phyloP scores from a whole-genome alignment of 2,329 filamentous ascomycete species.

The Pseudofabraea citricarpa region DNA sequence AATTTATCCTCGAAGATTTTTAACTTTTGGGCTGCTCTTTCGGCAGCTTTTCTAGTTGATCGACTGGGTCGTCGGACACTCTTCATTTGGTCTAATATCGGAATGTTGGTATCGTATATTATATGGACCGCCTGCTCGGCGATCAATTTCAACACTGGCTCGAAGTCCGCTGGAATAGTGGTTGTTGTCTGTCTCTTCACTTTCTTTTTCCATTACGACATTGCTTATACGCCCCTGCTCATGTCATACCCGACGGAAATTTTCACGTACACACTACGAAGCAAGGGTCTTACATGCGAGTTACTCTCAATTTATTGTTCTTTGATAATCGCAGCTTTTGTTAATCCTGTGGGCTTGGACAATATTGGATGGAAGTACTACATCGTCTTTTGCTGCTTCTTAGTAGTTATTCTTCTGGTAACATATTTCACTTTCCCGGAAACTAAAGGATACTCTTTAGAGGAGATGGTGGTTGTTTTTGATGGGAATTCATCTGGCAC shows the following conservation, averaged over 20 bases:
- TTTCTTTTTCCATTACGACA: slow-evolving; percentile 55
- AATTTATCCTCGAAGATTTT: slow-evolving; percentile 16
- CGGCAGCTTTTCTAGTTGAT: slow-evolving; percentile 35
- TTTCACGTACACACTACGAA: slow-evolving; percentile 50
- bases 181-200: slow-evolving; percentile 56
- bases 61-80: slow-evolving; percentile 37
- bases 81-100: slow-evolving; percentile 39
- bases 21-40: slow-evolving; percentile 35
- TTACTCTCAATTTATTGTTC: slow-evolving; percentile 9
- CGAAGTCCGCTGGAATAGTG: slow-evolving; percentile 41
- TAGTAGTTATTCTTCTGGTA: slow-evolving; percentile 10
- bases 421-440: slow-evolving; percentile 27
- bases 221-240: slow-evolving; percentile 54
- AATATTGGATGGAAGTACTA: slow-evolving; percentile 34
- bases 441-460: slow-evolving; percentile 33
- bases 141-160: slow-evolving; percentile 42
- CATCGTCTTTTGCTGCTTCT: slow-evolving; percentile 31
- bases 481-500: slow-evolving; percentile 20
- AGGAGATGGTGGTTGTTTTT: slow-evolving; percentile 31
- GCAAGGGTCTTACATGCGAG: slow-evolving; percentile 15
- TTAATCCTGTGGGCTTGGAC: slow-evolving; percentile 34
- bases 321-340: slow-evolving; percentile 24
- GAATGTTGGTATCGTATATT: slow-evolving; percentile 23
- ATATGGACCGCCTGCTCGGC: slow-evolving; percentile 31
- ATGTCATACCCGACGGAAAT: slow-evolving; percentile 55